Evolutionary conservation across 331 rosid species (phyloP), one percentile per base, ranked within the genome.

Genomic region (Saraca asoca): DNA sequence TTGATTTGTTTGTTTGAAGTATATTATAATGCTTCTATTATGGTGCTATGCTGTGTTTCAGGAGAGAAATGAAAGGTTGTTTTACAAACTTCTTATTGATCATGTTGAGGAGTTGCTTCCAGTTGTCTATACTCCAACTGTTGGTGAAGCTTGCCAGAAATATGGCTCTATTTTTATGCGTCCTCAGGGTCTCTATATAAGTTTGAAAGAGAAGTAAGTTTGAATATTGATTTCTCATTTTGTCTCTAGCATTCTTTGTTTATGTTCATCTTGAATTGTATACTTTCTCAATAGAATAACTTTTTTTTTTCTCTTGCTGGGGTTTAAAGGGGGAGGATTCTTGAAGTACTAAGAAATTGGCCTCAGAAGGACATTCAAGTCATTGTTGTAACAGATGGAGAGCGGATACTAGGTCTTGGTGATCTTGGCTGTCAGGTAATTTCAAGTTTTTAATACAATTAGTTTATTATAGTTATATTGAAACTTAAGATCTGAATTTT

Each of bases 141-240:
- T 93, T 9, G 98, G 98, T 63, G 98, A 93, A 80, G 98, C 98
- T 70, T 93, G 98, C 81, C 98, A 93, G 83, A 86, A 93, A 77
- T 93, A 93, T 71, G 98, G 98, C 31, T 84, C 89, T 81, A 93
- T 93, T 71, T 90, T 80, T 75, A 71, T 75, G 79, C 80, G 65
- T 7, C 98, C 98, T 50, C 97, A 90, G 78, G 98, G 98, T 61
- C 89, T 93, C 64, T 93, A 79, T 73, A 90, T 93, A 63, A 93
- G 98, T 82, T 80, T 93, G 88, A 90, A 78, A 73, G 98, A 93
- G 61, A 93, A 93, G 98, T 93, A 84, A 74, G 96, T 61, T 49
- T 68, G 24, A 11, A n/a, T 67, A 24, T 44, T 13, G 4, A 14
- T 60, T 17, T 16, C 66, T 15, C 56, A n/a, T n/a, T 33, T 62